Evolutionary conservation across 345 rosid species (phyloP).

Genomic region (Heritiera fomes): DNA sequence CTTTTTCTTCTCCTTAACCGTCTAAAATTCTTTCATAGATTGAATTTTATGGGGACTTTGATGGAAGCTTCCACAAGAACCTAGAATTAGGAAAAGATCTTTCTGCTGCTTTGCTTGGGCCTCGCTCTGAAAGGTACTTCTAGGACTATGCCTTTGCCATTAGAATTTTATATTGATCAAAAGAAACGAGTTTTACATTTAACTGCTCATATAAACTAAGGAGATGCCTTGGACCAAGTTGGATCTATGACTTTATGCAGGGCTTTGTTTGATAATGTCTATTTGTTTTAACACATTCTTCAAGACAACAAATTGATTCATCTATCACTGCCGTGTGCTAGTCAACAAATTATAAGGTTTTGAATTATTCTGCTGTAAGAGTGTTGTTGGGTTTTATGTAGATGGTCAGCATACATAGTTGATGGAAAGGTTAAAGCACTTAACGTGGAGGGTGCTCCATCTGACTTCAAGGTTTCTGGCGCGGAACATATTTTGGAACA

Average conservation of each 20-base stretch:
- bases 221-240: background rate
- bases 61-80: slow-evolving; percentile 88
- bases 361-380: background rate
- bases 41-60: slow-evolving; percentile 89
- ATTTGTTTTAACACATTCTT: background rate
- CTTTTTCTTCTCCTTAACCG: background rate
- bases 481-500: slow-evolving; percentile 79
- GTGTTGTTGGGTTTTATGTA: slow-evolving; percentile 25
- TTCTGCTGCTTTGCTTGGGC: slow-evolving; percentile 85
- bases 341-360: background rate
- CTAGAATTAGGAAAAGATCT: slow-evolving; percentile 84
- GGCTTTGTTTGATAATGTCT: background rate
- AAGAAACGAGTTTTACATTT: background rate
- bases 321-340: background rate
- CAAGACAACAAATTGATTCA: background rate
- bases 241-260: background rate
- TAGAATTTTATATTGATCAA: background rate
- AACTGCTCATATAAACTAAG: background rate
- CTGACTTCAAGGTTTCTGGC: slow-evolving; percentile 83
- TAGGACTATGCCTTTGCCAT: background rate
- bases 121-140: slow-evolving; percentile 72
- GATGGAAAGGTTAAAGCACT: slow-evolving; percentile 78
- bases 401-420: slow-evolving; percentile 92
- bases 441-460: slow-evolving; percentile 86
- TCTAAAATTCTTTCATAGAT: slow-evolving; percentile 40